These are phyloP conservation scores for Alternaria incomplexa DNA, from an alignment of 2,329 filamentous ascomycete genomes.

Conservation along the genomic window DNA sequence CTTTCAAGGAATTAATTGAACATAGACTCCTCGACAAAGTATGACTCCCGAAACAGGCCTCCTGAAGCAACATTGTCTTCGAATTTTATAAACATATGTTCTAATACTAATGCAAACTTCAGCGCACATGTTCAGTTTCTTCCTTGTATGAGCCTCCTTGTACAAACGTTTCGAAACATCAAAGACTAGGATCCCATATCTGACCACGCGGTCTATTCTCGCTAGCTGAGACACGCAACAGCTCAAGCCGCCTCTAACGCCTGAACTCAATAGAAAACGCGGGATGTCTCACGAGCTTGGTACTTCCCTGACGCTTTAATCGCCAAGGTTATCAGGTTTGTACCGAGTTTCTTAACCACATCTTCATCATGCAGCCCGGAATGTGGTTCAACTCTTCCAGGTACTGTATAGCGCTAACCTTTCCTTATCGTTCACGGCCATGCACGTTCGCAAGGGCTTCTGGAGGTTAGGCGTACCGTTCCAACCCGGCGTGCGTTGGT, in stretches of 20 bases:
- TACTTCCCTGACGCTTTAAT: not conserved
- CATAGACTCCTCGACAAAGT: not conserved
- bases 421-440: not conserved
- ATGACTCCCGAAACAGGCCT: not conserved
- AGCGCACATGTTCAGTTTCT: not conserved
- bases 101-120: not conserved
- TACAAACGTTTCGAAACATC: slow-evolving; percentile 1
- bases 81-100: not conserved
- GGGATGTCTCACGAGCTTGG: not conserved
- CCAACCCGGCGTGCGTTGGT: slow-evolving; percentile 19
- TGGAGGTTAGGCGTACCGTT: slow-evolving; percentile 3
- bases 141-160: not conserved
- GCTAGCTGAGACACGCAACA: slow-evolving; percentile 5
- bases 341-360: not conserved
- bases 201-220: not conserved
- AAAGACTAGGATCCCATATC: not conserved
- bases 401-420: not conserved
- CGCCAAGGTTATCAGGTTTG: not conserved
- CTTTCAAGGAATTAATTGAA: not conserved
- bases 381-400: not conserved
- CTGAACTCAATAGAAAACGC: not conserved
- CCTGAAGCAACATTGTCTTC: not conserved
- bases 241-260: not conserved
- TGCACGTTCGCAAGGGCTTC: slow-evolving; percentile 19
- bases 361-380: not conserved